phyloP scores from a whole-genome alignment of 306 rosid genomes.

The Betula pendula region DNA sequence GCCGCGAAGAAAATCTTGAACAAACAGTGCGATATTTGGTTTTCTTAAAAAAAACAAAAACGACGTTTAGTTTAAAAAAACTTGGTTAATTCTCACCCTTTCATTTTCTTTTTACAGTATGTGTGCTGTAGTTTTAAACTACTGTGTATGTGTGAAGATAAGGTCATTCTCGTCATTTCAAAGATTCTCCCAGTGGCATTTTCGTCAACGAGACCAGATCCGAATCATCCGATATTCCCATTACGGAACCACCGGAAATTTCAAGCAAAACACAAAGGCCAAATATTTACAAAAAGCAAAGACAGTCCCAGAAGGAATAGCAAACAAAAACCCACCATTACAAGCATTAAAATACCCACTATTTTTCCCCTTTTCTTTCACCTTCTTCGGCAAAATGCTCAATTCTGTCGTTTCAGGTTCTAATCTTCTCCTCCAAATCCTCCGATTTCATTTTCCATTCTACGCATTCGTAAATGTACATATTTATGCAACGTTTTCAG shows the following conservation, averaged over 20 bases:
- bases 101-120: no score
- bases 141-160: no score
- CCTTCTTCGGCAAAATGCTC: constrained; percentile 7
- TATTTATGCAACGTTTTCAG: not conserved
- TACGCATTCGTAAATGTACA: not conserved
- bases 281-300: no score
- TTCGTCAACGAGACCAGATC: not conserved
- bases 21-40: no score
- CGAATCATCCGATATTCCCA: not conserved
- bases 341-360: not conserved
- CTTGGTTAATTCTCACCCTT: no score
- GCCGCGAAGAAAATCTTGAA: no score
- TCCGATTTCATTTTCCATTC: not conserved
- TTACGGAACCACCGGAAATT: not conserved
- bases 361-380: not conserved
- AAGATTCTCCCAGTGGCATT: not conserved
- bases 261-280: not conserved
- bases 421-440: not conserved
- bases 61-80: no score
- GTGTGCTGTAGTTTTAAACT: no score
- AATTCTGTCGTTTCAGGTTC: constrained; percentile 26
- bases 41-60: no score
- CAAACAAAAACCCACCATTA: not conserved
- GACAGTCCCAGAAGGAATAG: no score
- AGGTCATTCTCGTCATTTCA: constrained; percentile 7